Conservation (phyloP, 495 filamentous ascomycete genomes). For the Lasiosphaeriaceae sp. region DNA sequence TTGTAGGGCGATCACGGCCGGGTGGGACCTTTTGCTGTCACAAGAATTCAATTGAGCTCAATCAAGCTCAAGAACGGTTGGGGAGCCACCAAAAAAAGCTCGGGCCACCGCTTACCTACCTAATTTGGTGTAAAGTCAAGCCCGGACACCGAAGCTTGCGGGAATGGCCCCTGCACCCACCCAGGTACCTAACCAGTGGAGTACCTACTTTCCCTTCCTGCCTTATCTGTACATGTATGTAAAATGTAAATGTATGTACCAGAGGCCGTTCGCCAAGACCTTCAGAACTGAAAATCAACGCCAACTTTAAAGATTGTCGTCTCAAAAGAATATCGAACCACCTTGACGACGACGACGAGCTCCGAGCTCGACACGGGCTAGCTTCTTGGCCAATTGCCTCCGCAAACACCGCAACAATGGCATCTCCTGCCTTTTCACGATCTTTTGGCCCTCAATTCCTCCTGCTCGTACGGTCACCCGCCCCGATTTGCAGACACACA, state of each 20-base stretch:
- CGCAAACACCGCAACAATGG: neutral
- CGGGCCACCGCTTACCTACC: neutral
- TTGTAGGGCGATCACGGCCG: neutral
- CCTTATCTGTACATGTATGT: no score
- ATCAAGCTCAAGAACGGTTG: neutral
- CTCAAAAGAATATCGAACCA: no score
- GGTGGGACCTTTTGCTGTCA: conserved; percentile 1
- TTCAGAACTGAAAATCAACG: neutral
- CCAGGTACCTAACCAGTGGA: no score
- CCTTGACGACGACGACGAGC: neutral
- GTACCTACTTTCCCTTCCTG: no score
- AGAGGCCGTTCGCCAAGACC: no score
- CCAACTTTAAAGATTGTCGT: neutral
- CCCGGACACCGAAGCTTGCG: neutral
- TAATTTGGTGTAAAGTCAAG: neutral
- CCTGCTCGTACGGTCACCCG: neutral
- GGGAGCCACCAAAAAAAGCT: conserved; percentile 1
- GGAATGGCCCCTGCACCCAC: no score
- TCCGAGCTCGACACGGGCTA: no score
- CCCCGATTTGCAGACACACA: conserved; percentile 2
- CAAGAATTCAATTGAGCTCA: neutral
- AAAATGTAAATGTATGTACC: no score
- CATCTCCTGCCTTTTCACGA: conserved; percentile 3
- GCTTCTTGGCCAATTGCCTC: neutral
- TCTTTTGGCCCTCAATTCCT: conserved; percentile 6